phyloP scores from a whole-genome alignment of 768 basidiomycete species.

The Mycena latifolia region DNA sequence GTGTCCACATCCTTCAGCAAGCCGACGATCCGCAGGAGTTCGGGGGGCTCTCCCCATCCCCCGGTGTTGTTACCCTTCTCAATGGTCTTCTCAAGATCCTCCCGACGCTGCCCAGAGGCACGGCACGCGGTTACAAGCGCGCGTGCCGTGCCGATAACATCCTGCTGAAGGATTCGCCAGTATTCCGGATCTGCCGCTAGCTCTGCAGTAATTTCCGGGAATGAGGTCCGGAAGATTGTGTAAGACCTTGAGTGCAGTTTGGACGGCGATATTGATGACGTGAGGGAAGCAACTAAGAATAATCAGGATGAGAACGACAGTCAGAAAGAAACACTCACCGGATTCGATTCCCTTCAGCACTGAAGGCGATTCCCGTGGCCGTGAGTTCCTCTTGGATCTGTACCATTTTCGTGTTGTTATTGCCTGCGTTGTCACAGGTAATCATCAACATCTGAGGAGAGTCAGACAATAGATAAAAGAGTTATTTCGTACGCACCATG shows the following conservation, averaged over 20 bases:
- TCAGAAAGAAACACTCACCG: slow-evolving; percentile 10
- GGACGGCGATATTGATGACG: slow-evolving; percentile 7
- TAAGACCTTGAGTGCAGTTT: slow-evolving; percentile 4
- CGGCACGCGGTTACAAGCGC: slow-evolving; percentile 21
- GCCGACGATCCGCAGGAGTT: slow-evolving; percentile 26
- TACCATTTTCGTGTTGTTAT: slow-evolving; percentile 40
- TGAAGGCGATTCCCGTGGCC: slow-evolving; percentile 32
- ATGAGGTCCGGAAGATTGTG: neutral
- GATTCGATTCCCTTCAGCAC: slow-evolving; percentile 31
- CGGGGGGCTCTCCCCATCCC: slow-evolving; percentile 12
- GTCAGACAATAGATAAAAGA: neutral
- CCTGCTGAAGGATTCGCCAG: neutral
- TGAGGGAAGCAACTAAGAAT: slow-evolving; percentile 1
- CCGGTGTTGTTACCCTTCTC: slow-evolving; percentile 20
- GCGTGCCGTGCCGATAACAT: neutral
- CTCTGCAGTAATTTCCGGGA: neutral
- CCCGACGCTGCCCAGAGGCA: slow-evolving; percentile 29
- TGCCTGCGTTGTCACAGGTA: slow-evolving; percentile 45
- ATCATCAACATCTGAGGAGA: slow-evolving; percentile 37
- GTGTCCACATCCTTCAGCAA: slow-evolving; percentile 40
- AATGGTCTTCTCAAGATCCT: slow-evolving; percentile 24
- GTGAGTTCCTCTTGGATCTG: slow-evolving; percentile 27
- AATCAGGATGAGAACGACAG: too few relatives aligned
- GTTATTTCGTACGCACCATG: neutral
- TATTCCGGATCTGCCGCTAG: neutral